Percentiles rank a stretch among this genome's conserved stretches.
phyloP scores from a whole-genome alignment of 2,329 filamentous ascomycete genomes.

The Calycina herbarum region DNA sequence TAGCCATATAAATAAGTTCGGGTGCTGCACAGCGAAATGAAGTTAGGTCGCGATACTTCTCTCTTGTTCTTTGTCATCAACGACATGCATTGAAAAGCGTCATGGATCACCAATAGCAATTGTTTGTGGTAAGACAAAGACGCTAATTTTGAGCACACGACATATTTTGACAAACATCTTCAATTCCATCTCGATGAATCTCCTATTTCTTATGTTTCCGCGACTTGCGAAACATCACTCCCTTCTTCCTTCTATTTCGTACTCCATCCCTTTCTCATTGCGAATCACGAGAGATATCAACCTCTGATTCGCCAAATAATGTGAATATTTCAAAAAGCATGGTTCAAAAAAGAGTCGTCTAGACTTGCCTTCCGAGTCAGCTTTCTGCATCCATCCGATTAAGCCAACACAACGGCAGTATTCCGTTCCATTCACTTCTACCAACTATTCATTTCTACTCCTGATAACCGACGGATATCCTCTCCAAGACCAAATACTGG shows the following conservation, averaged over 20 bases:
- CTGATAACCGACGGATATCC: neutral
- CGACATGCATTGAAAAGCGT: neutral
- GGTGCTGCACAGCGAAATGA: neutral
- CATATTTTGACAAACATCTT: neutral
- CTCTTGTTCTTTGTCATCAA: neutral
- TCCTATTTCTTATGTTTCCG: neutral
- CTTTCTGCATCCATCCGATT: neutral
- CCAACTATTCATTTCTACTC: neutral
- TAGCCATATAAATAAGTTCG: too few species aligned
- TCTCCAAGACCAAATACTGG: neutral
- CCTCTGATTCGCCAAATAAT: neutral
- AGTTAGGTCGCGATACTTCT: neutral
- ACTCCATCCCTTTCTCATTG: neutral
- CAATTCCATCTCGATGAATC: neutral
- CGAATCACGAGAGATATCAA: neutral
- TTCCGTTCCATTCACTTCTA: neutral
- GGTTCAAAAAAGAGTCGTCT: neutral
- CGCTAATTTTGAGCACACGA: neutral
- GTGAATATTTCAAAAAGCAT: neutral
- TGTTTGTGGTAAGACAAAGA: slow-evolving; percentile 2
- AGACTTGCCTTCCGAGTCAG: neutral
- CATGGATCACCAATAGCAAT: slow-evolving; percentile 2
- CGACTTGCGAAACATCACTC: neutral
- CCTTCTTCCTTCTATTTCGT: neutral
- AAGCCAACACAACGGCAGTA: neutral